Base-by-base conservation (phyloP, 2,329 filamentous ascomycete genomes). In the Colletotrichum sidae region DNA sequence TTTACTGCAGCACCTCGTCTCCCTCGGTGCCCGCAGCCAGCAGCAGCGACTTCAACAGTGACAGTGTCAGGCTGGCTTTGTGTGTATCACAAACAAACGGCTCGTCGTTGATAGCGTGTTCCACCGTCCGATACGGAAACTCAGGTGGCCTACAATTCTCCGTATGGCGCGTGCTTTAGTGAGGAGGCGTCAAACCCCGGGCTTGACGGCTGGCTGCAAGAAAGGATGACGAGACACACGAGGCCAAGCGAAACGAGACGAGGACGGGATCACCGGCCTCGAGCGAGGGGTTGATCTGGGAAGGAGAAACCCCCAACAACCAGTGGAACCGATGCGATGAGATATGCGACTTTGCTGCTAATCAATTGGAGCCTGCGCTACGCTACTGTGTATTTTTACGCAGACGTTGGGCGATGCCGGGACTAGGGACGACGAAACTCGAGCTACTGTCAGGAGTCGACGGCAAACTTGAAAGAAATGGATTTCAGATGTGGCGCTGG, bases 1-100 rank as follows among this genome's bases (percentile, higher is more conserved):
- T 51, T 60, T 55, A 55, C 50, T 55, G 61, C 61, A 65, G 45
- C 37, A 35, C n/a, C 39, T 45, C 59, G 62, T 10, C 33, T 45
- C 25, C 49, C 42, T 64, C 53, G 55, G 44, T 46, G 39, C 39
- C 39, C 8, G 39, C 39, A n/a, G 11, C 11, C 44, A 46, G 44
- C n/a, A 46, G 44, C 44, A 46, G 50, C n/a, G 2, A 15, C 34
- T 52, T n/a, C n/a, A 39, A 12, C 12, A n/a, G n/a, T 55, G 52
- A 15, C 52, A 58, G 37, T 25, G 39, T 12, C 13, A 44, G 42
- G 42, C 46, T 45, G 35, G 46, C 60, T 37, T 33, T 61, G 59
- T 50, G 44, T 51, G 39, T 61, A 50, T 52, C 56, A 59, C 56
- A n/a, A 15, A 49, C 25, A 25, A 25, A 25, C 25, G 25, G 12